Evolutionary conservation across 495 filamentous ascomycete species (phyloP).

Genomic region (Apodospora peruviana): DNA sequence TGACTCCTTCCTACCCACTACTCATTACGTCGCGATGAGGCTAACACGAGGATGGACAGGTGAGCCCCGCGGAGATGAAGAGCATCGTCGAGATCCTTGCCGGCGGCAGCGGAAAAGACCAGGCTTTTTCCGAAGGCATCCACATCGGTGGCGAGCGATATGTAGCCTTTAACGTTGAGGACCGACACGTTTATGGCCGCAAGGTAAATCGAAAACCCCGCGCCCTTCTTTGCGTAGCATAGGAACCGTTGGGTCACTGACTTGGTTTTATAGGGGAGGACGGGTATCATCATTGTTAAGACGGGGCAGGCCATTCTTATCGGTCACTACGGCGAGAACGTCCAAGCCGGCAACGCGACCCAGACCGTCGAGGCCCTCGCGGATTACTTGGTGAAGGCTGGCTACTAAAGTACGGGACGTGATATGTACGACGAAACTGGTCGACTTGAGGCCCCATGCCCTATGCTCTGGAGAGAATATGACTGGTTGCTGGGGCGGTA

Average conservation of each 20-base stretch:
- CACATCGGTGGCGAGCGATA: constrained; percentile 65
- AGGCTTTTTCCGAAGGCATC: constrained; percentile 55
- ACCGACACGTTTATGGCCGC: constrained; percentile 76
- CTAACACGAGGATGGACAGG: constrained; percentile 32
- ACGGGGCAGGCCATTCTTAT: constrained; percentile 81
- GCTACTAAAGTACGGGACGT: too few relatives aligned
- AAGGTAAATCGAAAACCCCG: constrained; percentile 51
- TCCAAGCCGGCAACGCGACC: constrained; percentile 60
- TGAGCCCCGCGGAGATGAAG: constrained; percentile 56
- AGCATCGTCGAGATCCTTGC: constrained; percentile 37
- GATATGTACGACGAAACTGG: too few relatives aligned
- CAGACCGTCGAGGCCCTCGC: constrained; percentile 61
- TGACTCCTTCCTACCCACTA: neutral
- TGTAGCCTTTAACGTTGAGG: constrained; percentile 66
- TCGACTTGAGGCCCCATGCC: too few relatives aligned
- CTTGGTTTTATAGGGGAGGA: constrained; percentile 64
- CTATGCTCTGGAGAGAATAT: too few relatives aligned
- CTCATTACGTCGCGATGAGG: too few relatives aligned
- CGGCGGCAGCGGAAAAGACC: constrained; percentile 40
- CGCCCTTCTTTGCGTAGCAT: neutral
- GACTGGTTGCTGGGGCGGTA: too few relatives aligned
- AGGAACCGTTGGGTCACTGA: neutral
- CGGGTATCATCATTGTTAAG: constrained; percentile 73
- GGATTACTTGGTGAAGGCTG: constrained; percentile 65
- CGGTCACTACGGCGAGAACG: constrained; percentile 70